Evolutionary conservation across 2,329 filamentous ascomycete genomes (phyloP), one percentile per base, ranked within the genome.

Genomic region (Penicillium griseofulvum): DNA sequence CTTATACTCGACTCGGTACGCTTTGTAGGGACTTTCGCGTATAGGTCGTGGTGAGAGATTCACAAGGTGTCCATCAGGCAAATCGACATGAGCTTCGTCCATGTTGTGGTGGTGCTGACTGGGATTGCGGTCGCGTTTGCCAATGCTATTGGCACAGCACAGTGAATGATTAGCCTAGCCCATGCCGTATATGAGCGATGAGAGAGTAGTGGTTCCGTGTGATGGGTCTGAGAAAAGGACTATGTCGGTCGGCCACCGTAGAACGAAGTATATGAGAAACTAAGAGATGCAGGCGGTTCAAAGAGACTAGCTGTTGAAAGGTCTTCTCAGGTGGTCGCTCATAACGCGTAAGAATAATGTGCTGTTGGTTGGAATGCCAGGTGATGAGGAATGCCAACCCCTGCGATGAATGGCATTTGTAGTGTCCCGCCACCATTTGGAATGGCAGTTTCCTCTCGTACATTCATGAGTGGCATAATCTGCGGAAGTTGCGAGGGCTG

Each of bases 21-120:
- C 57, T 61, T 61, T 49, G 51, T 61, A 62, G 36, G 53, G 46
- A 42, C 24, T 42, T 31, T 57, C 38, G 17, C 38, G 46, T 41
- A 57, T 58, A 31, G 57, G 54, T 50, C 68, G 68, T 36, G 67
- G 56, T 36, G 65, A 64, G 34, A 71, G 63, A 46, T 69, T 71
- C 47, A 71, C 62, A 11, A 70, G 51, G 45, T 70, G 67, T 57
- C 64, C 65, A 42, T 66, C 63, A 11, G 68, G 65, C 42, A 69
- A 55, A 55, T 68, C 59, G 43, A 71, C 58, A 41, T 58, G 51
- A 37, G 57, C 58, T 52, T 52, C 54, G 37, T 58, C 65, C 69
- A 72, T 72, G 28, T 57, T 68, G 57, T 52, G 43, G 42, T 48
- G 52, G 47, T 52, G 41, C 42, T 50, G 48, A 45, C 26, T 22